Percentiles rank a stretch among this genome's conserved stretches.
These are phyloP conservation scores for Globisporangium okanoganense DNA, from an alignment of 352 stramenopile genomes.

Conservation along the genomic window DNA sequence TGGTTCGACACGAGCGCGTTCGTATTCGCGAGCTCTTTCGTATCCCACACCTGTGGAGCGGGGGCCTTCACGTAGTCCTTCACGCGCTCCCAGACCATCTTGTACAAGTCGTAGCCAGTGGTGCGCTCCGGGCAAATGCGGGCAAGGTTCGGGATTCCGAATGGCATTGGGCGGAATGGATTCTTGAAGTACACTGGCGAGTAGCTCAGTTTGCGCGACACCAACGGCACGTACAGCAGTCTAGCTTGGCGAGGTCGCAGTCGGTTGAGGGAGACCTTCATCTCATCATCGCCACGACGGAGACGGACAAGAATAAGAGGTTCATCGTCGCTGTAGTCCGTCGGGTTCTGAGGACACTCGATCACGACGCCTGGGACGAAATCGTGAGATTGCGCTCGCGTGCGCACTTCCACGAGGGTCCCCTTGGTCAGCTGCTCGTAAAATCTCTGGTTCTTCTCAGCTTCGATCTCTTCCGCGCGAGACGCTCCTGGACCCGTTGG, in stretches of 20 bases:
- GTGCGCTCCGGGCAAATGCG: constrained; percentile 80
- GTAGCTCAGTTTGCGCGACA: constrained; percentile 86
- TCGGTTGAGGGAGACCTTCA: constrained; percentile 62
- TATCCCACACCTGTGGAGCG: constrained; percentile 36
- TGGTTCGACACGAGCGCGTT: constrained; percentile 50
- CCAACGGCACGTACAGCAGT: constrained; percentile 73
- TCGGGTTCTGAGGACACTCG: constrained; percentile 27
- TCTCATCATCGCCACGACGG: constrained; percentile 63
- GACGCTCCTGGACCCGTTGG: constrained; percentile 17
- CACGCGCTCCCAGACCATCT: constrained; percentile 78
- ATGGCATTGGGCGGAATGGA: constrained; percentile 81
- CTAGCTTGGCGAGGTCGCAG: constrained; percentile 66
- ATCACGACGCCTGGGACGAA: constrained; percentile 67
- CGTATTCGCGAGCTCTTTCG: constrained; percentile 21
- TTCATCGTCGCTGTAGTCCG: constrained; percentile 38
- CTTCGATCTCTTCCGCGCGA: constrained; percentile 40
- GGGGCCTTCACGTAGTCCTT: constrained; percentile 68
- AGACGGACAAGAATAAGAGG: constrained; percentile 57
- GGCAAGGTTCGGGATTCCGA: constrained; percentile 84
- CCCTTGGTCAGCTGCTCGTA: constrained; percentile 59
- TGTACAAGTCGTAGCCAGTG: constrained; percentile 77
- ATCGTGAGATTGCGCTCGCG: constrained; percentile 65
- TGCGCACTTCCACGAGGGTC: constrained; percentile 66
- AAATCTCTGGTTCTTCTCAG: constrained; percentile 32
- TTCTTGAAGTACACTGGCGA: constrained; percentile 89